Evolutionary conservation across 306 rosid species (phyloP), one percentile per base, ranked within the genome.

Genomic region (Fagus crenata): DNA sequence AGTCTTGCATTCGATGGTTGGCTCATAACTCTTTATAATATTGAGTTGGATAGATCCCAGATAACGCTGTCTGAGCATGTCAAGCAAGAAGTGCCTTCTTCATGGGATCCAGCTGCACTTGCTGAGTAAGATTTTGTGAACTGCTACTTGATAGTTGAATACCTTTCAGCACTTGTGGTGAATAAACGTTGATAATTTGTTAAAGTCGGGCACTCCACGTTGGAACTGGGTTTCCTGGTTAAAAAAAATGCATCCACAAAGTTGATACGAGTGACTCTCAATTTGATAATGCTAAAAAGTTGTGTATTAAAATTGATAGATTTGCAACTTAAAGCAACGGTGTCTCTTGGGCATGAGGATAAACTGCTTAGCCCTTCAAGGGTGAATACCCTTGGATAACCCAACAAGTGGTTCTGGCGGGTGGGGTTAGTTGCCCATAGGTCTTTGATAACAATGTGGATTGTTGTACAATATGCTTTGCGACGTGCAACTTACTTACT

Each of bases 81-180:
- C 59, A 90, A 74, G 81, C 84, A 79, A 7, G 95, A 90, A 37
- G 92, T 92, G 55, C 98, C 98, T 53, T 73, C 84, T 69, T 71
- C 87, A 1, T 94, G 98, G 98, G 91, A 94, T 67, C 95, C 98
- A 31, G 83, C 87, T 75, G 95, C 95, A 31, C 90, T 94, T 81
- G 92, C 97, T 0, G 91, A 82, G 98, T 94, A 87, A 85, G 95
- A 15, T 42, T 53, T 76, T 36, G 35, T 43, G 42, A 69, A 32
- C 56, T 41, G 22, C 43, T 41, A 63, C 17, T 17, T 15, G n/a
- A 39, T 65, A 37, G 17, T 37, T 61, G 41, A 59, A 43, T 58
- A 46, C 51, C 56, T 46, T 31, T 18, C 9, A 36, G 7, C 56
- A 35, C 36, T 63, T 75, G 12, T 4, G 35, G 39, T 49, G 32